Base-by-base conservation (phyloP, 2,329 filamentous ascomycete genomes). In the Diplodia scrobiculata region DNA sequence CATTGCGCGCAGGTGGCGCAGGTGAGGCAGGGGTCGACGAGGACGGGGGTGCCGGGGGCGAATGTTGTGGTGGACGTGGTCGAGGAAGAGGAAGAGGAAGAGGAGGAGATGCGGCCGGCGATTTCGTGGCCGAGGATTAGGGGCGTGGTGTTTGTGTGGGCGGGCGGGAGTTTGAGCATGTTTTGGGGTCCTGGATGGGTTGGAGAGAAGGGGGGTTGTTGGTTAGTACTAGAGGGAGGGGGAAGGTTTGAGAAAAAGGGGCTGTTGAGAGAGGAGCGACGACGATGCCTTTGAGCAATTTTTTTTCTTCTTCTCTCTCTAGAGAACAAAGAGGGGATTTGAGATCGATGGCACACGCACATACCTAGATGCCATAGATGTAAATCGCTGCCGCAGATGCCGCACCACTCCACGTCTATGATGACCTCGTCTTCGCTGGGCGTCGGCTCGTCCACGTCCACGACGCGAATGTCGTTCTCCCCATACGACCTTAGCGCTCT, bases 41-140 rank as follows among this genome's bases (percentile, higher is more conserved):
- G 70, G 13, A 76, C 74, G 17, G 71, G 66, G 58, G 73, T 69
- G 17, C 74, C 74, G 2, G 68, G 60, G 1, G 55, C 62, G n/a
- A 75, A 69, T n/a, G 67, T 3, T 1, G 71, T 70, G 2, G 71
- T 69, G 48, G 68, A 68, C 70, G 27, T 5, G 13, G 41, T n/a
- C 25, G 14, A 3, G 55, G 7, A 3, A 14, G 38, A 14, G 41
- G 7, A 3, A 14, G 38, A 14, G 41, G 25, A 6, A 21, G 21
- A 21, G 21, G 25, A 6, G 21, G 25, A 9, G 55, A 62, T 21
- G 58, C 58, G 58, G 41, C 41, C 58, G 27, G 41, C 27, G 69
- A 75, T 74, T 55, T 75, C 74, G 63, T 76, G 74, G 64, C 74
- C 74, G 65, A 76, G 67, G 25, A 73, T 75, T 0, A 74, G 54